A percentile compares a stretch with the other conserved stretches of the same genome.
Conservation (phyloP, 2,329 filamentous ascomycete genomes). For the Amphichorda felina region DNA sequence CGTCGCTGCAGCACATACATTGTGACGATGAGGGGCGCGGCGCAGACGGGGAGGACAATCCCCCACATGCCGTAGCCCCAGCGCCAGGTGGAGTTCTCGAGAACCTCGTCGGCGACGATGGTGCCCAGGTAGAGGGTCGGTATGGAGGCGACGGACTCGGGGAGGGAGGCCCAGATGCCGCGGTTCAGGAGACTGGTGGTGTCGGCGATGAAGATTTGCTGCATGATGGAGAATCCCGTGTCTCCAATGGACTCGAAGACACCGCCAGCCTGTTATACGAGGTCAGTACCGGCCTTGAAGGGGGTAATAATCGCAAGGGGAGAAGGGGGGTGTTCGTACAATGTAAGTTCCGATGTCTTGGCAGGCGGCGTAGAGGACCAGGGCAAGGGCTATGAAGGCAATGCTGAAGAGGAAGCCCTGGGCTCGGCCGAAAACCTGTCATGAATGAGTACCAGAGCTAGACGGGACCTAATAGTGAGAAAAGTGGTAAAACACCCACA, state of each 20-base stretch:
- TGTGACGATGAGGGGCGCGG: constrained; percentile 17
- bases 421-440: constrained; percentile 39
- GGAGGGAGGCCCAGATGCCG: constrained; percentile 46
- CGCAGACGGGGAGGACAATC: constrained; percentile 20
- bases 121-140: constrained; percentile 17
- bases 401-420: constrained; percentile 33
- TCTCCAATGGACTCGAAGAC: constrained; percentile 51
- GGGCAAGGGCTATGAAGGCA: constrained; percentile 24
- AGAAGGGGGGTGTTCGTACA: constrained; percentile 10
- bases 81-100: constrained; percentile 23
- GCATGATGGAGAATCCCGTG: constrained; percentile 18
- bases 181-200: constrained; percentile 48
- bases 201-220: constrained; percentile 46
- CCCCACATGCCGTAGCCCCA: constrained; percentile 30
- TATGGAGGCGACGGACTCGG: constrained; percentile 28
- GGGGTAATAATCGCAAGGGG: no score
- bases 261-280: constrained; percentile 30
- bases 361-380: constrained; percentile 45
- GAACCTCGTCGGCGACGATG: constrained; percentile 19
- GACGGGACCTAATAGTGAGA: no score
- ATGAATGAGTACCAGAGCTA: no score
- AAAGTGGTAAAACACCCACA: no score
- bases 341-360: constrained; percentile 40
- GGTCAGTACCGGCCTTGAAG: no score
- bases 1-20: constrained; percentile 19